Percentiles rank a stretch among this genome's conserved stretches.
Evolutionary conservation across 352 stramenopile species (phyloP).

Genomic region (Globisporangium viniferum): DNA sequence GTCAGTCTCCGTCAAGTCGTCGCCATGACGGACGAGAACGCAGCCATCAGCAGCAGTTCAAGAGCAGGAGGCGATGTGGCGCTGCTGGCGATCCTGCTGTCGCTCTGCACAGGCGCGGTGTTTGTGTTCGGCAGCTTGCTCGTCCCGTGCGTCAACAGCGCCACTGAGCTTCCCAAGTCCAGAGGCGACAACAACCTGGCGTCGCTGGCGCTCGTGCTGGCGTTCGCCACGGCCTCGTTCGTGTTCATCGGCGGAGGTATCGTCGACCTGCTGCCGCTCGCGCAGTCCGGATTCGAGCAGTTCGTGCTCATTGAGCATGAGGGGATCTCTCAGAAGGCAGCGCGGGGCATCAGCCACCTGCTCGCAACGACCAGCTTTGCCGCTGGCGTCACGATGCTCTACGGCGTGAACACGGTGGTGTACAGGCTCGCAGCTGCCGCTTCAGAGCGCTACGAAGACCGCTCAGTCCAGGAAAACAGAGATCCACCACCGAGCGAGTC

Average conservation of each 20-base stretch:
- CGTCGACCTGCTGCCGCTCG: background rate
- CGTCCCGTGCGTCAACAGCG: background rate
- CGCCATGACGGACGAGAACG: background rate
- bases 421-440: background rate
- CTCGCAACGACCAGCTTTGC: background rate
- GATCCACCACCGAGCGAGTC: background rate
- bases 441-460: background rate
- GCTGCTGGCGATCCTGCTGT: background rate
- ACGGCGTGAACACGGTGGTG: background rate
- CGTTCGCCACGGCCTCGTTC: background rate
- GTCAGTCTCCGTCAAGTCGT: background rate
- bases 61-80: background rate
- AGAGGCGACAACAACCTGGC: background rate
- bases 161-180: background rate
- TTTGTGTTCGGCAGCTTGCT: background rate
- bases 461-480: background rate
- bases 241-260: background rate
- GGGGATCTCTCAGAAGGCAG: background rate
- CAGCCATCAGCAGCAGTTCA: background rate
- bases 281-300: conserved; percentile 5
- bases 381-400: background rate
- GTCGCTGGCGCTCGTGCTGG: background rate
- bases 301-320: background rate
- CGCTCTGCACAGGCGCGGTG: background rate
- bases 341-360: background rate